phyloP scores from a whole-genome alignment of 176 grass and related monocot genomes.

The Musa itinerans region DNA sequence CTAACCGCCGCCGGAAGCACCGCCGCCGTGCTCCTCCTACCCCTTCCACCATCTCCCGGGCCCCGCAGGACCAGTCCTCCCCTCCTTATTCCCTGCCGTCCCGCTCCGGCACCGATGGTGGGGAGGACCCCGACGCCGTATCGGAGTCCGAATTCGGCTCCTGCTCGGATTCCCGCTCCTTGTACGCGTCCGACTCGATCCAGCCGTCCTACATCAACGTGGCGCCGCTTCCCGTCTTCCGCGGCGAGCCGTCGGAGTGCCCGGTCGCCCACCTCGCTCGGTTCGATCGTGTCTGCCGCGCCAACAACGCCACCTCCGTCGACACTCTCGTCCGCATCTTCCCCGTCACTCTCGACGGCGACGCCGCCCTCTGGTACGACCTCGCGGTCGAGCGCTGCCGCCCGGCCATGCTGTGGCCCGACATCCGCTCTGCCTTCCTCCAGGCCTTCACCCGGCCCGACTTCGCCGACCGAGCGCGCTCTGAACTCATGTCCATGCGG shows the following conservation, averaged over 20 bases:
- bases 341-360: conserved; percentile 45
- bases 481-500: conserved; percentile 32
- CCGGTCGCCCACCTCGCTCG: conserved; percentile 38
- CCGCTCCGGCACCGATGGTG: neutral
- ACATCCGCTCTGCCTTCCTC: conserved; percentile 44
- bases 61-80: neutral
- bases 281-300: conserved; percentile 47
- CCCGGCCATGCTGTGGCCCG: conserved; percentile 25
- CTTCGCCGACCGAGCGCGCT: conserved; percentile 32
- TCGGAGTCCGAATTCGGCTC: neutral
- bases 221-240: conserved; percentile 39
- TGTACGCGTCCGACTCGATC: conserved; percentile 15
- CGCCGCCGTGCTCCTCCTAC: neutral
- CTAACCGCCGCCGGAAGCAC: neutral
- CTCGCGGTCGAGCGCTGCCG: neutral
- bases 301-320: conserved; percentile 28
- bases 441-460: conserved; percentile 36
- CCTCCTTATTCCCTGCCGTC: neutral
- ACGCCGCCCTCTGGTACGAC: conserved; percentile 52
- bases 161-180: conserved; percentile 3
- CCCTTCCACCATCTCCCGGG: neutral
- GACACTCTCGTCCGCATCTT: conserved; percentile 42
- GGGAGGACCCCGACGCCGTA: too few relatives aligned
- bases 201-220: conserved; percentile 20
- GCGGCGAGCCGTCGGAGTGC: conserved; percentile 51